Conservation (phyloP, 371 early-diverging fungal genomes). For the Saksenaea vasiformis region DNA sequence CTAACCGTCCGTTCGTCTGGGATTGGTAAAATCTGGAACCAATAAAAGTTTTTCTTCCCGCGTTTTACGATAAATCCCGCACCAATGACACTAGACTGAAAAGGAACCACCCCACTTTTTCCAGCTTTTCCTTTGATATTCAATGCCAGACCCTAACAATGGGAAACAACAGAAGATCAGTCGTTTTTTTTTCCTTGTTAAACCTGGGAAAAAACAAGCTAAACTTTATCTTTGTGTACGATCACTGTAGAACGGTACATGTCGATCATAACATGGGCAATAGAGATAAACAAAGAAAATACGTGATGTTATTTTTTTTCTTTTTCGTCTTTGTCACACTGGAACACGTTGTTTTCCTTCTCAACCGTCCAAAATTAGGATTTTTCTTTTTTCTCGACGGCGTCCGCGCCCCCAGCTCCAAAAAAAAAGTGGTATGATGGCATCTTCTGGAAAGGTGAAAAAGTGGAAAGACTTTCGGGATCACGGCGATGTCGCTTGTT, state of each 20-base stretch:
- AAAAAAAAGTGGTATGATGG: not conserved
- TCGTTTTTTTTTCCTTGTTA: too few relatives aligned
- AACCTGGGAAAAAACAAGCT: not conserved
- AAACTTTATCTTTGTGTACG: conserved; percentile 1
- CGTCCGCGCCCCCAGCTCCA: not conserved
- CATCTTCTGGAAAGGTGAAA: not conserved
- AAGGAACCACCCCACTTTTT: conserved; percentile 2
- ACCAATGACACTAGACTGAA: not conserved
- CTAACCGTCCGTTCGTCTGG: not conserved
- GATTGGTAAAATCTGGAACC: conserved; percentile 5
- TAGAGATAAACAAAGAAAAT: not conserved
- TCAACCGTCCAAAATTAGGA: conserved; percentile 1
- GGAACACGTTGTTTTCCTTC: not conserved
- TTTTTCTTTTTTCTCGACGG: not conserved
- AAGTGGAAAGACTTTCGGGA: not conserved
- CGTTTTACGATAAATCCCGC: not conserved
- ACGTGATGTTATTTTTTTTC: not conserved
- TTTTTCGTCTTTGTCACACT: not conserved
- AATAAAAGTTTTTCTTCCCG: conserved; percentile 7
- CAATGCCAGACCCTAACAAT: not conserved
- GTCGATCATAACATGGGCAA: not conserved
- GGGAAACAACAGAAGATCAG: too few relatives aligned
- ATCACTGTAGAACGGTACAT: not conserved
- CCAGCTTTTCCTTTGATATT: not conserved
- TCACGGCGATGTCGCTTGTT: not conserved